Evolutionary conservation across 768 basidiomycete species (phyloP).

Genomic region (Naganishia antarctica): DNA sequence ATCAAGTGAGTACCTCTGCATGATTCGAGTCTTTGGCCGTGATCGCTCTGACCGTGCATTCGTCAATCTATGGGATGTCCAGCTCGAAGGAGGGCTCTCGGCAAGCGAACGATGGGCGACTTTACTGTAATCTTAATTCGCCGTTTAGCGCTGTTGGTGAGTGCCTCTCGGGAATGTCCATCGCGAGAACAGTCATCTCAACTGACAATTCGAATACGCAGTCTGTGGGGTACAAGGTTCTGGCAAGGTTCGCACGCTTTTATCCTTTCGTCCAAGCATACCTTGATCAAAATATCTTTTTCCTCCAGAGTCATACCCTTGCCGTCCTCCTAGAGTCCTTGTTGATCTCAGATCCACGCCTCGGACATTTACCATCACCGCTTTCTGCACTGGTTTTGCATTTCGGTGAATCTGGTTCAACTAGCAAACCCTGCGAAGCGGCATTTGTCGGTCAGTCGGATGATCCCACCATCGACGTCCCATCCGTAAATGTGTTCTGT

Average conservation of each 20-base stretch:
- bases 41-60: not conserved
- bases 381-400: constrained; percentile 25
- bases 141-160: constrained; percentile 26
- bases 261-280: not conserved
- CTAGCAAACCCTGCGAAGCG: constrained; percentile 25
- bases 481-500: constrained; percentile 24
- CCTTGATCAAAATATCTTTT: not conserved
- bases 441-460: constrained; percentile 23
- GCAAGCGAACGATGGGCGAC: constrained; percentile 1
- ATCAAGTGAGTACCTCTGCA: constrained; percentile 13
- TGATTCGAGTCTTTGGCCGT: not conserved
- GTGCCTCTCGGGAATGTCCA: not conserved
- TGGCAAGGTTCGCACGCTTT: constrained; percentile 15
- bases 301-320: constrained; percentile 23
- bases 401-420: constrained; percentile 24
- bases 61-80: too few relatives aligned
- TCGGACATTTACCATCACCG: constrained; percentile 13
- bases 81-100: constrained; percentile 14
- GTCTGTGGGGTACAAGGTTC: constrained; percentile 28
- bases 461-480: constrained; percentile 3
- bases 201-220: too few relatives aligned
- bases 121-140: constrained; percentile 25
- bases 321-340: constrained; percentile 25
- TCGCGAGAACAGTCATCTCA: not conserved
- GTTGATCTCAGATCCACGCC: constrained; percentile 23